Base-by-base conservation (phyloP, 495 filamentous ascomycete genomes). In the Hypoxylon crocopeplum region DNA sequence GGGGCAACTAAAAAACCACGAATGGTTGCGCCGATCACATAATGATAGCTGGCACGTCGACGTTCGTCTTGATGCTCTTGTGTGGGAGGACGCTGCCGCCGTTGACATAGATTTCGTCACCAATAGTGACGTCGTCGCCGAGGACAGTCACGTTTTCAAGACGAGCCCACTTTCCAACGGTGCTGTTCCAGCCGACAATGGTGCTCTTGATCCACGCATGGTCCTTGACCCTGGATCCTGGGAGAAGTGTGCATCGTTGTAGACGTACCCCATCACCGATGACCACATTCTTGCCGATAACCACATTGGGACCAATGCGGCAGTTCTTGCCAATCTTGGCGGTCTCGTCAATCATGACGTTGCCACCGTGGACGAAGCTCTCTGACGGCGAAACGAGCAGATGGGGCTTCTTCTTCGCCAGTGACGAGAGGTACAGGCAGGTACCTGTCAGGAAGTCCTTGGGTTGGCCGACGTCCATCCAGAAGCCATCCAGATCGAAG, bases 391-490 rank as follows among this genome's bases (percentile, higher is more conserved):
- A 77, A 17, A 88, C 86, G 40, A 99, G 88, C 49, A 89, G 81
- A 77, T 95, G 93, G 51, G 90, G 90, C 70, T 88, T 87, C 77
- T 91, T 94, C 84, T 97, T 97, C 8, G 93, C 83, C 48, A 99
- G 85, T 10, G 90, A 95, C 17, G 89, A 92, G 44, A 99, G 87
- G 79, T 98, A 99, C 42, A 99, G 84, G 75, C 95, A 99, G 59
- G 94, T 98, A 55, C 94, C 94, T 25, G 86, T 90, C 45, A 99
- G 80, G 83, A 99, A 99, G 72, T 99, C 94, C 78, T 99, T 99
- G 48, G 94, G 94, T 74, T 99, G 94, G 65, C 94, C 94, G 53
- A 99, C 93, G 67, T 99, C 94, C 94, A 99, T 99, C 94, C 94
- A 99, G 82, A 96, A 99, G 61, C 94, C 93, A 62, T 99, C 95